Evolutionary conservation across 2,329 filamentous ascomycete species (phyloP), one percentile per base, ranked within the genome.

Genomic region (Zasmidium cellare): DNA sequence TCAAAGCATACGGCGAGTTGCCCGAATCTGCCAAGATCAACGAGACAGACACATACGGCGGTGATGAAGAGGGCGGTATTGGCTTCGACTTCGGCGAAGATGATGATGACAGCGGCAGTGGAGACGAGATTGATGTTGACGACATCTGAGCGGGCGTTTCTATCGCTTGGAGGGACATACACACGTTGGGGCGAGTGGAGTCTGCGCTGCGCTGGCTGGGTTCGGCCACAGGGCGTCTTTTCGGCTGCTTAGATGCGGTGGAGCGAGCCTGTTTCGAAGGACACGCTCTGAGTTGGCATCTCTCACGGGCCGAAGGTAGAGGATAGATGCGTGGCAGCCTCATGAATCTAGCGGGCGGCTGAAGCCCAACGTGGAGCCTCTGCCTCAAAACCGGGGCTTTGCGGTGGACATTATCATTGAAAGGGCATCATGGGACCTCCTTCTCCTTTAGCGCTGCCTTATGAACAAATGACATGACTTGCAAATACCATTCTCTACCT

Each of bases 41-140:
- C 86, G 94, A 99, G 86, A 96, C 92, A 65, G 94, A 97, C 78
- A 96, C 91, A 49, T 96, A 86, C 74, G 86, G 91, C 72, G 90
- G 92, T 77, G 90, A 92, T 76, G 92, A 92, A 77, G 89, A 96
- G 76, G 93, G 94, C 77, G 91, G 96, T 73, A 91, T 90, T 80
- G 94, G 94, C 80, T 96, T 99, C 83, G 94, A 97, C 81, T 97
- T 97, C 82, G 94, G 96, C 80, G 92, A 97, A 77, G 93, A 96
- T 77, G 84, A 84, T 53, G 82, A 79, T 53, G 80, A 74, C 50
- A 80, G 76, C 65, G 83, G 82, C 65, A 80, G 76, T 65, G 84
- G 82, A 64, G 92, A 91, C 81, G 91, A 96, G 69, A 87, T 97
- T 72, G 91, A 96, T 76, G 91, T 96, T 75, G 93, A 97, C 80